Evolutionary conservation across 352 stramenopile genomes (phyloP), one percentile per base, ranked within the genome.

Genomic region (Phytophthora nicotianae): DNA sequence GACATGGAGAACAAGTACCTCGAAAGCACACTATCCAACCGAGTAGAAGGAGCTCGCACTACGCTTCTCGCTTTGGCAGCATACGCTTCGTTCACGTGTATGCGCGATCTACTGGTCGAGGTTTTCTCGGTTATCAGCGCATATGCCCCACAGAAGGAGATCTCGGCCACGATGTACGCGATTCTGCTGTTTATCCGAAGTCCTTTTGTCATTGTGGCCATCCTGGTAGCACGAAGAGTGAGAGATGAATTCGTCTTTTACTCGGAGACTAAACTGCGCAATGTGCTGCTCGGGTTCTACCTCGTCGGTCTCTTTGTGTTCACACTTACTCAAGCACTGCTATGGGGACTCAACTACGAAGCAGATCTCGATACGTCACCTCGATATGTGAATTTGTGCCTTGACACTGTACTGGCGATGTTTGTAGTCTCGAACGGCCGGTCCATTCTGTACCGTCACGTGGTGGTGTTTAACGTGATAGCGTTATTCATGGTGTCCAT

Each of bases 371-470:
- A 90, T 49, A 85, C 81, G 1, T 90, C 82, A 2, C 58, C 81
- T 21, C 65, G 81, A 16, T 92, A 93, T 53, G 77, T 90, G 24
- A 87, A 95, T 27, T 51, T 95, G 57, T 95, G 84, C 40, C 68
- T 95, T 8, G 84, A 92, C 50, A 82, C 76, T 0, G 86, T 95
- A 43, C 59, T 95, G 6, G 73, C 81, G 7, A 95, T 95, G 85
- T 93, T 95, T 50, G 68, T 92, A 17, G 87, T 91, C 3, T 95
- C 87, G 2, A 93, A 92, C 24, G 87, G 87, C 13, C 71, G 87
- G 16, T 93, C 85, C 2, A 84, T 95, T 21, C 55, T 92, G 41
- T 86, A 90, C 42, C 84, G 85, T 17, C 81, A 91, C 43, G 63
- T 80, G 0, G 59, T 89, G 10, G 53, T 74, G 8, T 91, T 91